Evolutionary conservation across 345 rosid species (phyloP).

Genomic region (Pistacia integerrima): DNA sequence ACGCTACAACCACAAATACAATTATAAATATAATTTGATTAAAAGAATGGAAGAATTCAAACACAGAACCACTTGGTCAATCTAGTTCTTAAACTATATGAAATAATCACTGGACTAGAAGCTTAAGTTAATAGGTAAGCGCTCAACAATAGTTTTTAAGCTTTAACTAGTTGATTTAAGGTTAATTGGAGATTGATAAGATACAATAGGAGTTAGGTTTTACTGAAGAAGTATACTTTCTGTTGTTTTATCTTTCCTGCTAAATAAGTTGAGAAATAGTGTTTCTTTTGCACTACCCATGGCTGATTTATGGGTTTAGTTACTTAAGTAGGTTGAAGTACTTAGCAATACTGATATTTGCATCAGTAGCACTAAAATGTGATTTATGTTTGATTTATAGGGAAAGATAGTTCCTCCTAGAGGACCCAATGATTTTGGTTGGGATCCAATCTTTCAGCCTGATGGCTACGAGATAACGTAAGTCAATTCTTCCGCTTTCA

Average conservation of each 20-base stretch:
- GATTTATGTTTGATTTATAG: slow-evolving; percentile 45
- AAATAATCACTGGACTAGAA: too few species aligned
- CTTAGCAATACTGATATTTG: neutral
- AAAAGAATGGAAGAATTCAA: too few species aligned
- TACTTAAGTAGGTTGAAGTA: neutral
- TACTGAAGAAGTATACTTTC: neutral
- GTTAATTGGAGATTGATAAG: neutral
- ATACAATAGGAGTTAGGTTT: neutral
- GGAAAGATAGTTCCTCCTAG: slow-evolving; percentile 87
- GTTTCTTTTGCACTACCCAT: neutral
- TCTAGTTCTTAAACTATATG: too few species aligned
- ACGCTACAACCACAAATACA: too few species aligned
- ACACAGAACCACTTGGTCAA: too few species aligned
- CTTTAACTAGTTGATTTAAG: too few species aligned
- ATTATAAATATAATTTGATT: too few species aligned
- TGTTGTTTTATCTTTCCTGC: neutral
- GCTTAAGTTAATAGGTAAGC: too few species aligned
- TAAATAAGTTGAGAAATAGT: neutral
- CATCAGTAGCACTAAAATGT: neutral
- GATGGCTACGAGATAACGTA: slow-evolving; percentile 87
- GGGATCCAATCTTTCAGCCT: slow-evolving; percentile 97
- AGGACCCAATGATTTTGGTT: slow-evolving; percentile 91
- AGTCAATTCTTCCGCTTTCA: neutral
- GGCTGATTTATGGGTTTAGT: too few species aligned
- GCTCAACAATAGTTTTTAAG: too few species aligned